Evolutionary conservation across 352 stramenopile species (phyloP).

Genomic region (Globisporangium sylvaticum): DNA sequence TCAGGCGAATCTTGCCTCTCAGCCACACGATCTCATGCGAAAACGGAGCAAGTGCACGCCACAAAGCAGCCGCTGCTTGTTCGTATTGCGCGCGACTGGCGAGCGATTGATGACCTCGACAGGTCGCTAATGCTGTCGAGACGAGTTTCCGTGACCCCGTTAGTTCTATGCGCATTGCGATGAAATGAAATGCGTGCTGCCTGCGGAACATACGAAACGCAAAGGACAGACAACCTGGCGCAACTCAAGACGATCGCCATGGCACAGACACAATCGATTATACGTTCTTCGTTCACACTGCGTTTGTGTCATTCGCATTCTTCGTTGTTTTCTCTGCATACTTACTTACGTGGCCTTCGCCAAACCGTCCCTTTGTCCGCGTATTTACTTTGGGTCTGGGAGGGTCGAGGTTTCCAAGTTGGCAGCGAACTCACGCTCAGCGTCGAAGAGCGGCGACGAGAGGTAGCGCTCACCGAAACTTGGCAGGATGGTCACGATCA

Average conservation of each 20-base stretch:
- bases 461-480: constrained; percentile 89
- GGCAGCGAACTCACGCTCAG: constrained; percentile 69
- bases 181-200: neutral
- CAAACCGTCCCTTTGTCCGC: neutral
- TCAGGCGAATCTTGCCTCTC: too few species aligned
- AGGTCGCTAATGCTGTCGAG: too few species aligned
- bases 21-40: too few species aligned
- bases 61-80: too few species aligned
- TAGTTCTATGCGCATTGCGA: neutral
- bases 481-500: constrained; percentile 88
- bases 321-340: constrained; percentile 1
- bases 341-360: constrained; percentile 7
- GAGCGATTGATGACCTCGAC: too few species aligned
- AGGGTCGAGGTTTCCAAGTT: constrained; percentile 56
- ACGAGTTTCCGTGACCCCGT: too few species aligned
- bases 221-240: neutral
- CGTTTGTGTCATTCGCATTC: neutral
- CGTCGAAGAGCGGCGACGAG: constrained; percentile 76
- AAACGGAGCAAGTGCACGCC: too few species aligned
- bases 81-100: too few species aligned
- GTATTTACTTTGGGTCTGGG: constrained; percentile 15
- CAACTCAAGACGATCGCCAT: neutral
- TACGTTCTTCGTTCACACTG: constrained; percentile 2
- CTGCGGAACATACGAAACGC: neutral
- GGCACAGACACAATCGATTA: neutral